These are phyloP conservation scores for Fusarium ramigenum DNA, from an alignment of 2,329 filamentous ascomycete species.

Conservation along the genomic window DNA sequence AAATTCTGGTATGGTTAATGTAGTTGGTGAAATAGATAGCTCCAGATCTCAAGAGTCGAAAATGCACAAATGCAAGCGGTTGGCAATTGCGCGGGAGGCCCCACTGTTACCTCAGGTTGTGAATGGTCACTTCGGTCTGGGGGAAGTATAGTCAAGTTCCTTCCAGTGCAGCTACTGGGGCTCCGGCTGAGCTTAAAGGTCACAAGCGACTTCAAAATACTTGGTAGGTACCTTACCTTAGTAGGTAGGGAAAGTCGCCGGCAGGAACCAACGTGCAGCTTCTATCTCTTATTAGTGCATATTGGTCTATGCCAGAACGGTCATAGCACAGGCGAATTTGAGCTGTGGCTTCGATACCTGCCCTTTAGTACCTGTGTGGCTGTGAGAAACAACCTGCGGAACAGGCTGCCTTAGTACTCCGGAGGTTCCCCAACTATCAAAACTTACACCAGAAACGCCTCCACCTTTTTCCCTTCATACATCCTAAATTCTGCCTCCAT, in stretches of 20 bases:
- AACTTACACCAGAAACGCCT: constrained; percentile 27
- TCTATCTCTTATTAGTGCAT: constrained; percentile 15
- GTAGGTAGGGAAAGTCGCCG: not conserved
- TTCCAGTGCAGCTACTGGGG: not conserved
- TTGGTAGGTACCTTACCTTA: not conserved
- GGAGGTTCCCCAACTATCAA: constrained; percentile 31
- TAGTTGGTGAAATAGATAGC: constrained; percentile 26
- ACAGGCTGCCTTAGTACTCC: constrained; percentile 14
- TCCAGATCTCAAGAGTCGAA: constrained; percentile 23
- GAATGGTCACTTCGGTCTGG: not conserved
- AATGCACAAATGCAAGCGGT: constrained; percentile 34
- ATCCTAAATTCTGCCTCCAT: constrained; percentile 7
- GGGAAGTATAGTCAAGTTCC: constrained; percentile 9
- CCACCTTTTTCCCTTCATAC: constrained; percentile 10
- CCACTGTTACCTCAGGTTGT: not conserved
- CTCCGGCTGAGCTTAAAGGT: not conserved
- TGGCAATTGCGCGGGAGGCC: constrained; percentile 6
- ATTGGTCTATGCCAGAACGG: constrained; percentile 7
- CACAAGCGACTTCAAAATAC: not conserved
- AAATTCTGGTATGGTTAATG: constrained; percentile 21
- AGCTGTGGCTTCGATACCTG: constrained; percentile 25
- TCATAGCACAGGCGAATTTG: not conserved
- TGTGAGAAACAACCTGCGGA: not conserved
- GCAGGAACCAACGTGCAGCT: constrained; percentile 14
- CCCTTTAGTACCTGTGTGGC: not conserved